Percentiles rank a stretch among this genome's conserved stretches.
Conservation (phyloP, 345 rosid genomes). For the Jatropha curcas region DNA sequence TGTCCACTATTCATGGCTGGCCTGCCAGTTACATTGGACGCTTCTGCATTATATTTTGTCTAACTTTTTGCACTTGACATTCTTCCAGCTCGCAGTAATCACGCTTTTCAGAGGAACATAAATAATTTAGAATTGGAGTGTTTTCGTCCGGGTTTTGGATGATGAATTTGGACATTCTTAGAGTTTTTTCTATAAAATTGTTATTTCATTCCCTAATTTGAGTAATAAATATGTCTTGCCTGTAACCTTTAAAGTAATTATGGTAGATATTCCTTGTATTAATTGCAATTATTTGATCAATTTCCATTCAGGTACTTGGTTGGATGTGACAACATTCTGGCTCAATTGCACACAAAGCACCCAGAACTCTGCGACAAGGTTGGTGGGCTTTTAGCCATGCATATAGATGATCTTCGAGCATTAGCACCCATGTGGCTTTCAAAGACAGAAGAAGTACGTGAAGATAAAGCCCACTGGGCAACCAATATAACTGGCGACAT, state of each 20-base stretch:
- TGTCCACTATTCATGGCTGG: not conserved
- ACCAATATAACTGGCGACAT: slow-evolving; percentile 98
- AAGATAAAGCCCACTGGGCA: slow-evolving; percentile 86
- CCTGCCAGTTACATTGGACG: not conserved
- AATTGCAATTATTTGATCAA: not conserved
- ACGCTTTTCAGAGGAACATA: not conserved
- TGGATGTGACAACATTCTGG: slow-evolving; percentile 91
- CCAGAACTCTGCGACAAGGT: slow-evolving; percentile 93
- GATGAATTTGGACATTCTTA: not conserved
- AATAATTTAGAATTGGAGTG: slow-evolving; percentile 10
- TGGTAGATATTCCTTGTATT: not conserved
- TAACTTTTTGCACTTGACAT: slow-evolving; percentile 12
- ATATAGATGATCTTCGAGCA: slow-evolving; percentile 87
- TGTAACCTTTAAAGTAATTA: not conserved
- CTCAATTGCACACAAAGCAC: slow-evolving; percentile 75
- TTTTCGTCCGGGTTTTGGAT: not conserved
- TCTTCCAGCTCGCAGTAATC: not conserved
- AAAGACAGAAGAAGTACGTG: slow-evolving; percentile 96
- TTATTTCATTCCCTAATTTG: slow-evolving; percentile 2
- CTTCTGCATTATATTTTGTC: not conserved
- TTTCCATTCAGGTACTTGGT: slow-evolving; percentile 66
- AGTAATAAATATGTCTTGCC: not conserved
- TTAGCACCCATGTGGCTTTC: slow-evolving; percentile 96
- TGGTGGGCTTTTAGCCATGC: slow-evolving; percentile 98
- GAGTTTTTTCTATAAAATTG: not conserved